These are phyloP conservation scores for Penicillium psychrofluorescens DNA, from an alignment of 495 filamentous ascomycete genomes.

Conservation along the genomic window DNA sequence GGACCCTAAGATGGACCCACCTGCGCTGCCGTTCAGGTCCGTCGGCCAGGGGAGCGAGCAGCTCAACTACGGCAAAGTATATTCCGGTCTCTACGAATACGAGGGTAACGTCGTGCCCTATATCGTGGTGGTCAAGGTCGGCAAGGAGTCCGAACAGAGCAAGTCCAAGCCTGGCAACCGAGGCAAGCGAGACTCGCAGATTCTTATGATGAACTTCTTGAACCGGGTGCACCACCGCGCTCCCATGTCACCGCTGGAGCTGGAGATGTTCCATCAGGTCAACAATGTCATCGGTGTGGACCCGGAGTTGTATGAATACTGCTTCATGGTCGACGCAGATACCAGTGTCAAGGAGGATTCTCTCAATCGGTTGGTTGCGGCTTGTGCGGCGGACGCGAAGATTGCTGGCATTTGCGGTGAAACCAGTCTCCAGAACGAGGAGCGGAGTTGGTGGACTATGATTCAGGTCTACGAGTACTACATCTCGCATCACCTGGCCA, in stretches of 20 bases:
- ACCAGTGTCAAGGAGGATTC: conserved; percentile 91
- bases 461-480: conserved; percentile 99
- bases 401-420: conserved; percentile 98
- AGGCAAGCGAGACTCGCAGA: conserved; percentile 95
- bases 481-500: conserved; percentile 89
- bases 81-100: conserved; percentile 94
- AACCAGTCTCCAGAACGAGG: conserved; percentile 92
- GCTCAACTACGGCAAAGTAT: conserved; percentile 97
- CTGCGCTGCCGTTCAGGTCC: conserved; percentile 84
- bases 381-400: conserved; percentile 88
- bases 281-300: conserved; percentile 99
- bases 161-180: conserved; percentile 95
- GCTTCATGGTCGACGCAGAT: conserved; percentile 97
- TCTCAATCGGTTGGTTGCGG: conserved; percentile 84
- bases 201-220: conserved; percentile 77
- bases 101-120: conserved; percentile 98
- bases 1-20: conserved; percentile 92
- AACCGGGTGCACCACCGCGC: conserved; percentile 93
- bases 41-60: conserved; percentile 86
- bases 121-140: conserved; percentile 90
- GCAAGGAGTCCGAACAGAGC: conserved; percentile 88
- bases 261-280: conserved; percentile 98
- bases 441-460: conserved; percentile 97
- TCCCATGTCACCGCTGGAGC: conserved; percentile 89
- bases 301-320: conserved; percentile 93